phyloP scores from a whole-genome alignment of 164 flowering plant species.

The Aristolochia contorta region DNA sequence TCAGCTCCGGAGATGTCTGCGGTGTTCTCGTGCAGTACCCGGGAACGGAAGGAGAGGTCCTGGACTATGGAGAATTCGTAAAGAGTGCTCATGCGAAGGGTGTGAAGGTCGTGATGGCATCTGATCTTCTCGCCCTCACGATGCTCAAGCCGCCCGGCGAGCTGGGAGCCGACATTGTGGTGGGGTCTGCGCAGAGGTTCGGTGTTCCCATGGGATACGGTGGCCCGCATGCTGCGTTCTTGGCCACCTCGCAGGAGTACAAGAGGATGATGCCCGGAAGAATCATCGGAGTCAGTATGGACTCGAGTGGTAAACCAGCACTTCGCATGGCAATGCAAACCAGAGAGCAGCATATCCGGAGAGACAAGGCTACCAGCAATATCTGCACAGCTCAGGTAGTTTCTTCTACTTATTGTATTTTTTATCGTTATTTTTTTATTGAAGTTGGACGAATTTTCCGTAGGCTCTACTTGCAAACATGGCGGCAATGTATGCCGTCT shows the following conservation, averaged over 20 bases:
- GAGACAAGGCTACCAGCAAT: conserved; percentile 99
- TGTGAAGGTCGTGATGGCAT: conserved; percentile 95
- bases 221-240: conserved; percentile 96
- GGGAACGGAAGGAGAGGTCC: conserved; percentile 82
- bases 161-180: conserved; percentile 83
- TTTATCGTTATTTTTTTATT: neutral
- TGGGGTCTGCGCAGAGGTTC: conserved; percentile 93
- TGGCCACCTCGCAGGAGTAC: conserved; percentile 96
- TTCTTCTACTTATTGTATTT: neutral
- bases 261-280: conserved; percentile 99
- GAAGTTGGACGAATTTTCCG: conserved; percentile 5
- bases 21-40: conserved; percentile 99
- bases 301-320: conserved; percentile 86
- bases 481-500: conserved; percentile 99
- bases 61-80: conserved; percentile 81
- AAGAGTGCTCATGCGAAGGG: conserved; percentile 91
- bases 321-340: conserved; percentile 99
- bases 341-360: conserved; percentile 93
- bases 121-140: conserved; percentile 83
- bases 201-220: conserved; percentile 99
- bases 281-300: conserved; percentile 92
- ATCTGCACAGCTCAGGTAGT: conserved; percentile 96
- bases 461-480: conserved; percentile 97
- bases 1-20: conserved; percentile 79
- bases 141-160: conserved; percentile 98